Evolutionary conservation across 2,329 filamentous ascomycete species (phyloP), one percentile per base, ranked within the genome.

Genomic region (Dothideomycetes sp.): DNA sequence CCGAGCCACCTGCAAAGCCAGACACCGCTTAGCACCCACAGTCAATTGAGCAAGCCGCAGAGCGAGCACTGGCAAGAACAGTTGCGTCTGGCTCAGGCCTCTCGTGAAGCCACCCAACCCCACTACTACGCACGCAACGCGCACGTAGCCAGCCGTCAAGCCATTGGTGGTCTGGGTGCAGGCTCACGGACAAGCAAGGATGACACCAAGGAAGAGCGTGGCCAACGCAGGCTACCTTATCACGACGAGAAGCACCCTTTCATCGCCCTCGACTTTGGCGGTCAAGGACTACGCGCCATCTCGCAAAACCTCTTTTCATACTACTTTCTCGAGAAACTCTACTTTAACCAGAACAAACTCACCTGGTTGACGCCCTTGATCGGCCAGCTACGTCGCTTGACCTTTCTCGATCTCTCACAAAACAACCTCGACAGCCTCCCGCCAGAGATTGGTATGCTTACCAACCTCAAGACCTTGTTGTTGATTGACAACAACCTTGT

Each of bases 371-470:
- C 89, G 10, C 68, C 82, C 25, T 72, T 79, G 16, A 86, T 98
- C 57, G 88, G 91, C 27, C 75, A 82, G 52, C 70, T 98, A 49
- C 80, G 88, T 49, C 81, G 83, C 48, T 67, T 98, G 34, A 82
- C 78, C 24, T 76, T 88, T 54, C 74, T 98, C 34, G 89, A 98
- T 61, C 73, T 88, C 3, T 96, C 91, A 0, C 79, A 82, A 64
- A 98, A 98, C 61, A 77, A 89, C 47, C 71, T 98, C 45, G 74
- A 73, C 7, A 78, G 83, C 49, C 69, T 98, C 4, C 91, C 91
- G 1, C 76, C 84, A 16, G 89, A 98, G 66, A 78, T 98, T 46
- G 91, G 91, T 56, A 98, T 96, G 89, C 85, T 94, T 53, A 91
- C 88, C 19, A 91, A 88, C 51, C 69, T 98, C 41, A 87, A 85